phyloP scores from a whole-genome alignment of 2,329 filamentous ascomycete species.

The Westerdykella ornata region DNA sequence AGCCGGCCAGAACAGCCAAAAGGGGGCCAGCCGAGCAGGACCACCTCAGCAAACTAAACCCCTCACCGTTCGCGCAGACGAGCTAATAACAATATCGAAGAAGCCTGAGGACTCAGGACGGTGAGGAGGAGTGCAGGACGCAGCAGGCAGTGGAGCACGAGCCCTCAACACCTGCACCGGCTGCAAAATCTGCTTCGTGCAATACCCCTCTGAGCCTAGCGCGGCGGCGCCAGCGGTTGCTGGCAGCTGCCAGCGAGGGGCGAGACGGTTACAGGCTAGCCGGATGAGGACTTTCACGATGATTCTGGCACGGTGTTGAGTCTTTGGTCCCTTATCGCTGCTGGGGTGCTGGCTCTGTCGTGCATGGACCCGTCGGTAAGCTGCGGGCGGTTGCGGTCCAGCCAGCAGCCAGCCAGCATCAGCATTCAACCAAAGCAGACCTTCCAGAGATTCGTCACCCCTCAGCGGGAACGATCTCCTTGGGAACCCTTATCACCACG shows the following conservation, averaged over 20 bases:
- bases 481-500: too few species aligned
- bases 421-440: not conserved
- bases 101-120: not conserved
- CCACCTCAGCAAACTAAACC: too few species aligned
- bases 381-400: slow-evolving; percentile 8
- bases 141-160: not conserved
- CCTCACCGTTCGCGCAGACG: too few species aligned
- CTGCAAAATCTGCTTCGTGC: slow-evolving; percentile 3
- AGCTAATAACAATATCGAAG: too few species aligned
- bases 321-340: too few species aligned
- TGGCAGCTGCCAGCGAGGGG: not conserved
- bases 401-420: slow-evolving; percentile 3
- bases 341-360: slow-evolving; percentile 3
- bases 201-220: not conserved
- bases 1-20: too few species aligned
- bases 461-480: too few species aligned
- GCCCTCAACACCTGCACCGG: slow-evolving; percentile 5
- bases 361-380: slow-evolving; percentile 10
- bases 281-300: too few species aligned
- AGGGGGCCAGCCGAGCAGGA: too few species aligned
- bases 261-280: not conserved
- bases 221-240: not conserved
- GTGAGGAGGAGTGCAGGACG: not conserved
- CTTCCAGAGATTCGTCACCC: too few species aligned
- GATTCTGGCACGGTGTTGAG: too few species aligned